Conservation (phyloP, 225 moss, liverwort and hornwort species). For the Sphagnum contortum region DNA sequence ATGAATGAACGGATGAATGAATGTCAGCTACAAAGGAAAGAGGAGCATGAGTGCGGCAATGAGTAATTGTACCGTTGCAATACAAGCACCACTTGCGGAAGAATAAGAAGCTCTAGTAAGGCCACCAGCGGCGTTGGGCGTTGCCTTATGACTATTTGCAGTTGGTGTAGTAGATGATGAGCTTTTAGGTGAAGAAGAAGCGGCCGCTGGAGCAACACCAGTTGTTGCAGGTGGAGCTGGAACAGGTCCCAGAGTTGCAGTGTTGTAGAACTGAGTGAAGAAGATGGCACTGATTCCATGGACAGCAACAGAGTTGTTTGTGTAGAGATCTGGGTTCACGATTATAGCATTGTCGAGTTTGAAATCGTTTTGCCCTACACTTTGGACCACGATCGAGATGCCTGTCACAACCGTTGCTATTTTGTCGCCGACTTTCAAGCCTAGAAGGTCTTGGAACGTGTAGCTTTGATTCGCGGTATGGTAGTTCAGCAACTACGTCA, state of each 20-base stretch:
- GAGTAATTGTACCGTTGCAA: too few species aligned
- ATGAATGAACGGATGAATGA: too few species aligned
- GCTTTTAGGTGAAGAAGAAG: slow-evolving; percentile 15
- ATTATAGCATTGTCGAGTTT: slow-evolving; percentile 56
- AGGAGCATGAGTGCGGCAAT: too few species aligned
- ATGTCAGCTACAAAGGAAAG: too few species aligned
- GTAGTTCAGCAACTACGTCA: slow-evolving; percentile 41
- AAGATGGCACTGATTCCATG: slow-evolving; percentile 69
- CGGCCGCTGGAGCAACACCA: slow-evolving; percentile 20
- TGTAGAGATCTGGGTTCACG: slow-evolving; percentile 53
- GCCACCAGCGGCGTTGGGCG: too few species aligned
- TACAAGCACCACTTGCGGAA: too few species aligned
- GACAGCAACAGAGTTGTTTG: slow-evolving; percentile 59
- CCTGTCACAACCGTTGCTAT: slow-evolving; percentile 33
- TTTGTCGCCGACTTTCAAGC: slow-evolving; percentile 39
- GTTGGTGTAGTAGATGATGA: too few species aligned
- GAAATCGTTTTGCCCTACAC: slow-evolving; percentile 25
- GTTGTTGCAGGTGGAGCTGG: slow-evolving; percentile 23
- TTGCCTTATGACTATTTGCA: too few species aligned
- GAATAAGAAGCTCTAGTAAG: too few species aligned
- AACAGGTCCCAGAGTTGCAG: slow-evolving; percentile 29
- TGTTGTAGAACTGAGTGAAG: slow-evolving; percentile 53
- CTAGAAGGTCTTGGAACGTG: slow-evolving; percentile 48
- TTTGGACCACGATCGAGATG: slow-evolving; percentile 55
- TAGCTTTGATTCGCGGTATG: slow-evolving; percentile 53